Evolutionary conservation across 2,329 filamentous ascomycete species (phyloP).

Genomic region (Cladophialophora yegresii): DNA sequence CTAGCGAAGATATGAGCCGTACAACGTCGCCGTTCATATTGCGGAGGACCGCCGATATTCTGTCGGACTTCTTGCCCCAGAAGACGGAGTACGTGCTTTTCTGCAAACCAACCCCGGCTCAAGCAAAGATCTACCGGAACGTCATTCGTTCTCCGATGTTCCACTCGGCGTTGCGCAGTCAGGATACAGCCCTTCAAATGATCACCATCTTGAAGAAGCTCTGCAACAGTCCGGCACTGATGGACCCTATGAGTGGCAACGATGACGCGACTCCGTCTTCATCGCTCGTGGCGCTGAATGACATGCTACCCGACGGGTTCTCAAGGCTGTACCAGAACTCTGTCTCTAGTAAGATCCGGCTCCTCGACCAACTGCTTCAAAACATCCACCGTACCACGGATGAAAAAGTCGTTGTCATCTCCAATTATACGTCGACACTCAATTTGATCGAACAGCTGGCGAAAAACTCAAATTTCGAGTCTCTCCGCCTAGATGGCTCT

Average conservation of each 20-base stretch:
- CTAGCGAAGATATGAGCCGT: constrained; percentile 61
- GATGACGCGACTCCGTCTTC: constrained; percentile 53
- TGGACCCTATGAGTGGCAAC: constrained; percentile 54
- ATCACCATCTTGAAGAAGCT: constrained; percentile 74
- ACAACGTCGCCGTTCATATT: constrained; percentile 67
- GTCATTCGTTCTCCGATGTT: constrained; percentile 68
- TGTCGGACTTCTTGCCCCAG: constrained; percentile 65
- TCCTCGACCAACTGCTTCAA: constrained; percentile 66
- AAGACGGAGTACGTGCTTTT: constrained; percentile 70
- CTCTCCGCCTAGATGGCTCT: constrained; percentile 69
- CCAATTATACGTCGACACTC: constrained; percentile 72
- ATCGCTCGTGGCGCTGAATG: constrained; percentile 51
- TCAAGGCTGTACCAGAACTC: constrained; percentile 57
- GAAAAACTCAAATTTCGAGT: constrained; percentile 60
- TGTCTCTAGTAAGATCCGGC: constrained; percentile 66
- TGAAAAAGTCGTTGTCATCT: constrained; percentile 75
- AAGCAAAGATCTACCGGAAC: constrained; percentile 62
- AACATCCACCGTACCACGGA: constrained; percentile 61
- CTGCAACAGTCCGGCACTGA: constrained; percentile 68
- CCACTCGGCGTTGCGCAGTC: constrained; percentile 60
- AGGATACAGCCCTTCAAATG: constrained; percentile 64
- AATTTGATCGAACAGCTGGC: constrained; percentile 66
- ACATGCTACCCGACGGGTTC: constrained; percentile 58
- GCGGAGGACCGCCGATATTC: constrained; percentile 65
- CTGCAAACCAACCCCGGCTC: constrained; percentile 62